Base-by-base conservation (phyloP, 345 rosid genomes). In the Arabis alpina region DNA sequence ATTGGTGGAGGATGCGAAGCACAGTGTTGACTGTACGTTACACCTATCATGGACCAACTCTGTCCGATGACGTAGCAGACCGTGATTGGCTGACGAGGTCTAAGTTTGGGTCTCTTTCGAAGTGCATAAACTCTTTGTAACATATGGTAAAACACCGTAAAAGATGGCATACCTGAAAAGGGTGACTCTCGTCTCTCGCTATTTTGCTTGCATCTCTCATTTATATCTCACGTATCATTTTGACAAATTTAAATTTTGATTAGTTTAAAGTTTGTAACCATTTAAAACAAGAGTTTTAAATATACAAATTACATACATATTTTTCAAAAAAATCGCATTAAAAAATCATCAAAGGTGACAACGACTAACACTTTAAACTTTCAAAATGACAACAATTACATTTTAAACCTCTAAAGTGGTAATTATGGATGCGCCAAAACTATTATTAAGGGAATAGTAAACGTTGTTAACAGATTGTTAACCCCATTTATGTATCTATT, bases 71-170 rank as follows among this genome's bases (percentile, higher is more conserved):
- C 30, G 50, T 74, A 67, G 47, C 32, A 8, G 9, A 11, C 3
- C 2, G 8, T 13, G 14, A 74, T 59, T 74, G 55, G 67, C 23
- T 51, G 10, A 0, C 11, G 50, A 16, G 36, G n/a, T 14, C 45
- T 16, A 1, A 30, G 56, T 37, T 19, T 56, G 34, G 11, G 64
- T 56, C 58, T 24, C 24, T 3, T 49, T 24, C 10, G 16, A 55
- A 48, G 44, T 52, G 47, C 45, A 1, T 28, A 49, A 43, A 15
- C 27, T 61, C 52, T 63, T 39, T 65, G 40, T 19, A 19, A 19
- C 40, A 48, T 13, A 65, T 49, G 66, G 61, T 45, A 50, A 69
- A 73, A 51, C 43, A 68, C 78, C 73, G 73, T 37, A 60, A 61
- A 67, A 67, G 43, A 74, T 44, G 69, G 73, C 64, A 37, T 37